Conservation (phyloP, 2,329 filamentous ascomycete species). For the Cladobotryum protrusum region DNA sequence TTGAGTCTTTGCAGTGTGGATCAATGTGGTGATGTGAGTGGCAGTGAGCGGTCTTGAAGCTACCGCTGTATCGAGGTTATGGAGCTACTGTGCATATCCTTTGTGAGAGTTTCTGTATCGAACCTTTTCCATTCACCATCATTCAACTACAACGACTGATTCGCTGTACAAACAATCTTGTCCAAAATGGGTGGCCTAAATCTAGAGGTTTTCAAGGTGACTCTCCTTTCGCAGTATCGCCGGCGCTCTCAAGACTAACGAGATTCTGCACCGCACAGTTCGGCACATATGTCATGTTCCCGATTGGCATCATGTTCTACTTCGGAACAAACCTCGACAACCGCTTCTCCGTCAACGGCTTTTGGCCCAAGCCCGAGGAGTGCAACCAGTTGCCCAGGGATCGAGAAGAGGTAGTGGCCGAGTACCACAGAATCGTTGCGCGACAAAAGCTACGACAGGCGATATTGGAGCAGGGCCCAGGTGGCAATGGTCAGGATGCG, state of each 20-base stretch:
- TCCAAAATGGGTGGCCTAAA: constrained; percentile 70
- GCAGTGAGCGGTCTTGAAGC: constrained; percentile 2
- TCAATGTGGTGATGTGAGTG: constrained; percentile 7
- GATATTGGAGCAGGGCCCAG: constrained; percentile 31
- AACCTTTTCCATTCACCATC: background rate
- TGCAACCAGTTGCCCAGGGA: constrained; percentile 72
- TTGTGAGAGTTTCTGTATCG: constrained; percentile 1
- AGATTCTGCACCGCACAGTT: constrained; percentile 55
- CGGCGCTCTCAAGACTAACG: background rate
- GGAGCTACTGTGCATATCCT: constrained; percentile 3
- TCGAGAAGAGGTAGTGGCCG: constrained; percentile 73
- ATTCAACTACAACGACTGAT: background rate
- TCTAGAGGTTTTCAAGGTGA: constrained; percentile 90
- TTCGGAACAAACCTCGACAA: constrained; percentile 97
- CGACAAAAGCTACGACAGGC: constrained; percentile 69
- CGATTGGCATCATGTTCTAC: constrained; percentile 99
- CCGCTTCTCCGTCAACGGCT: constrained; percentile 80
- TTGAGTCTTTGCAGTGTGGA: too few species aligned
- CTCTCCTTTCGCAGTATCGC: constrained; percentile 9
- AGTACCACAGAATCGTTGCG: constrained; percentile 66
- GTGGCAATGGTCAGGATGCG: constrained; percentile 18
- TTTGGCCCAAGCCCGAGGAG: constrained; percentile 83
- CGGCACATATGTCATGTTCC: constrained; percentile 97
- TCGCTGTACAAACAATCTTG: background rate
- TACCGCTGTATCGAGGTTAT: constrained; percentile 19